A percentile compares a stretch with the other conserved stretches of the same genome.
These are phyloP conservation scores for Barnettozyma siamensis DNA, from an alignment of 805 yeast genomes.

Conservation along the genomic window DNA sequence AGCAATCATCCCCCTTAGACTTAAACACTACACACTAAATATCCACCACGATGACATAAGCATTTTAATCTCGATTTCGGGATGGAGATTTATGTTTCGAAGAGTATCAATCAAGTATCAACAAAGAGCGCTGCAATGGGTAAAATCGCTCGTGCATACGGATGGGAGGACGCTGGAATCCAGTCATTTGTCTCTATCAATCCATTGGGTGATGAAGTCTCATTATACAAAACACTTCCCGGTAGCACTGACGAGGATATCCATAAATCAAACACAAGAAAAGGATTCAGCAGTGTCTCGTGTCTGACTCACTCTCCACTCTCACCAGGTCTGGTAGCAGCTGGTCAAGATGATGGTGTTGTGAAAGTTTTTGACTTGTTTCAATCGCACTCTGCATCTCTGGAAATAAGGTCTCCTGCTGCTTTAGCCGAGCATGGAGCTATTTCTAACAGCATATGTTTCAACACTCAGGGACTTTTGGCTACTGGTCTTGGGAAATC, in stretches of 20 bases:
- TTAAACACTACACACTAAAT: no score
- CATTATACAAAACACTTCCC: slow-evolving; percentile 51
- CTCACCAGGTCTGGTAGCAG: slow-evolving; percentile 56
- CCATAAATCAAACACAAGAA: slow-evolving; percentile 43
- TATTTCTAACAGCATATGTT: slow-evolving; percentile 61
- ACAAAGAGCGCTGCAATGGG: slow-evolving; percentile 16
- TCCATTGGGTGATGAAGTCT: slow-evolving; percentile 77
- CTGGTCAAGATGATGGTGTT: slow-evolving; percentile 69
- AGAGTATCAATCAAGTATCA: not conserved
- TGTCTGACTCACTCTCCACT: slow-evolving; percentile 57
- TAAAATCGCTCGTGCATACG: slow-evolving; percentile 21
- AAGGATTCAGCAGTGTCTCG: slow-evolving; percentile 64
- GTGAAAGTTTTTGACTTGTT: slow-evolving; percentile 58
- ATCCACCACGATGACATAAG: no score
- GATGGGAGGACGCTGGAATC: slow-evolving; percentile 22
- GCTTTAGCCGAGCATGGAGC: slow-evolving; percentile 54
- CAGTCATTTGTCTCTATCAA: slow-evolving; percentile 31
- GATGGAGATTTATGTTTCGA: not conserved
- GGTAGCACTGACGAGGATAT: slow-evolving; percentile 40
- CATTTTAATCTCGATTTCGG: no score
- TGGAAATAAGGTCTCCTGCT: slow-evolving; percentile 12
- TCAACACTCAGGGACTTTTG: slow-evolving; percentile 57
- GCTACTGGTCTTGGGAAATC: slow-evolving; percentile 73
- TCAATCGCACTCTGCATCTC: slow-evolving; percentile 19
- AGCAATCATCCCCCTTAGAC: no score